Conservation (phyloP, 768 basidiomycete species). For the Agrocybe pediades region DNA sequence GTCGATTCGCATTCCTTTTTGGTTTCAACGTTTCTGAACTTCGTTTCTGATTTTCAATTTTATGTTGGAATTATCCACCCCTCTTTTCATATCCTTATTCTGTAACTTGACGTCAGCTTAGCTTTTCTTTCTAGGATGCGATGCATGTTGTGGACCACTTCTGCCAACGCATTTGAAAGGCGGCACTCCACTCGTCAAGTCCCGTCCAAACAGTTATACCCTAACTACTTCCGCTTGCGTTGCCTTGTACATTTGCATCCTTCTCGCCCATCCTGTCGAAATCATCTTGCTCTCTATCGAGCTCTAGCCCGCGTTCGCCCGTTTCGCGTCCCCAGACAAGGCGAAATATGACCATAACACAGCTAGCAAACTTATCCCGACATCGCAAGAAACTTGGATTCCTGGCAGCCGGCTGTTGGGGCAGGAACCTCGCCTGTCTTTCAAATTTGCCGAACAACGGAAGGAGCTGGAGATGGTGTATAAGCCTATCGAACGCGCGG, state of each 20-base stretch:
- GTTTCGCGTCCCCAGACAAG: slow-evolving; percentile 88
- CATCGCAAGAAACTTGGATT: slow-evolving; percentile 98
- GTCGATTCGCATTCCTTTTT: too few relatives aligned
- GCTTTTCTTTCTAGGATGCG: too few relatives aligned
- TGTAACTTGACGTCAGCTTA: too few relatives aligned
- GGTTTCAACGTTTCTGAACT: too few relatives aligned
- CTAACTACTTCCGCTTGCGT: too few relatives aligned
- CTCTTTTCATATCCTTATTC: too few relatives aligned
- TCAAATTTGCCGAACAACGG: slow-evolving; percentile 51
- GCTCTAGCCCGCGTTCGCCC: slow-evolving; percentile 97
- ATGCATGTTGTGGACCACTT: too few relatives aligned
- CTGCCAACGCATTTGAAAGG: too few relatives aligned
- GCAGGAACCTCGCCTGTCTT: slow-evolving; percentile 54
- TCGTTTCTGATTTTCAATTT: too few relatives aligned
- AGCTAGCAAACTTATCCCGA: slow-evolving; percentile 91
- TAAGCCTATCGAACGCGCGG: slow-evolving; percentile 85
- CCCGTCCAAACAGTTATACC: too few relatives aligned
- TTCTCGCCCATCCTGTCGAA: slow-evolving; percentile 93
- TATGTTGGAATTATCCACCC: too few relatives aligned
- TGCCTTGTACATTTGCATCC: slow-evolving; percentile 87
- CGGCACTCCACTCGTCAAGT: too few relatives aligned
- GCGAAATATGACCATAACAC: slow-evolving; percentile 95
- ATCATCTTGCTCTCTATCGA: slow-evolving; percentile 96
- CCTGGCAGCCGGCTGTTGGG: slow-evolving; percentile 92
- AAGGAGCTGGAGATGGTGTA: slow-evolving; percentile 78